Evolutionary conservation across 2,329 filamentous ascomycete species (phyloP).

Genomic region (Westerdykella ornata): DNA sequence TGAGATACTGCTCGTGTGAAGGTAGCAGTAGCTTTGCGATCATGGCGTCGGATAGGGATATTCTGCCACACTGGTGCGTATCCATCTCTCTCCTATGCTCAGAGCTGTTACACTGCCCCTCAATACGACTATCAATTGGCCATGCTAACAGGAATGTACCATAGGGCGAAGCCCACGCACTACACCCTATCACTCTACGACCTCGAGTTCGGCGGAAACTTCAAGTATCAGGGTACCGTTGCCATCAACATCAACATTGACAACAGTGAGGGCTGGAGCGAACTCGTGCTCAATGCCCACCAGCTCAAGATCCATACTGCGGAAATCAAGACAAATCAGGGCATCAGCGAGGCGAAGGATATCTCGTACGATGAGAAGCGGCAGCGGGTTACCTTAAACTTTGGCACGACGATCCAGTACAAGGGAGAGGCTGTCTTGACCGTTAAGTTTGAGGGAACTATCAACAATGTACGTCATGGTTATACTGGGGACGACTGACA

Average conservation of each 20-base stretch:
- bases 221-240: slow-evolving; percentile 81
- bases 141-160: slow-evolving; percentile 11
- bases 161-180: slow-evolving; percentile 71
- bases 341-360: slow-evolving; percentile 54
- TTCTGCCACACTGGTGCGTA: slow-evolving; percentile 41
- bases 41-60: slow-evolving; percentile 44
- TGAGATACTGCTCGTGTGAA: slow-evolving; percentile 29
- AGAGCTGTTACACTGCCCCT: not conserved
- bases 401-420: slow-evolving; percentile 63
- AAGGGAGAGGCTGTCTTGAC: slow-evolving; percentile 60
- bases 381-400: slow-evolving; percentile 74
- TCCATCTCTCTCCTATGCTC: not conserved
- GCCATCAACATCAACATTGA: slow-evolving; percentile 70
- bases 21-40: slow-evolving; percentile 26
- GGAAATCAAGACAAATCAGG: slow-evolving; percentile 54
- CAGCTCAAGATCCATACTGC: slow-evolving; percentile 70
- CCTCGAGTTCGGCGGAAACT: slow-evolving; percentile 63
- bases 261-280: slow-evolving; percentile 55
- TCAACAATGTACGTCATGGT: slow-evolving; percentile 63
- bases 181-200: slow-evolving; percentile 78
- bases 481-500: not conserved
- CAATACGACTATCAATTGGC: not conserved
- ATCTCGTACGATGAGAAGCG: slow-evolving; percentile 77
- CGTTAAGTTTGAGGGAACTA: slow-evolving; percentile 70
- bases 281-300: slow-evolving; percentile 78